Evolutionary conservation across 108 stramenopile species (phyloP), one percentile per base, ranked within the genome.

Genomic region (Skeletonema marinoi): DNA sequence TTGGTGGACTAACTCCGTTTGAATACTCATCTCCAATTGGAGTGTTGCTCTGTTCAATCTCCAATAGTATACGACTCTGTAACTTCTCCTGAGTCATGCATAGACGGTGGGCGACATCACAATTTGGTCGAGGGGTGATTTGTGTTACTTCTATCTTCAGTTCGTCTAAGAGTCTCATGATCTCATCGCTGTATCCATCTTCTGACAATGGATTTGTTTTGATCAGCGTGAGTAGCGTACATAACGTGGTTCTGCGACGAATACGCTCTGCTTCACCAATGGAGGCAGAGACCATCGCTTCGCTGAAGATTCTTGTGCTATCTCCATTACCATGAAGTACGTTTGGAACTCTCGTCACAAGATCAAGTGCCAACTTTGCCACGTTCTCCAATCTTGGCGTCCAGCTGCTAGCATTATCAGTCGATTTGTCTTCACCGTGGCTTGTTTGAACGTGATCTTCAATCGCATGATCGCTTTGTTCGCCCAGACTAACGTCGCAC

Each of bases 171-270:
- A 80, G 58, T 17, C 32, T 48, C n/a, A 41, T 62, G 8, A 80
- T 72, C 32, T 80, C 78, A 35, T 50, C 61, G 50, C n/a, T 73
- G 48, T 68, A 80, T 13, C 78, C 78, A 32, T 68, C 25, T n/a
- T 60, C 12, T 29, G 71, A 51, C 14, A 80, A 61, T n/a, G 78
- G 78, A 44, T 65, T 63, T 0, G 61, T 67, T 65, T 66, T 73
- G 2, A 80, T 68, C 60, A 73, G 36, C 0, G 12, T 16, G 1
- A 80, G 71, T 1, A 80, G 69, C 17, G 42, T 68, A 48, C 67
- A 59, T 0, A 80, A 41, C 31, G 44, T 12, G 1, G 35, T 73
- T 64, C 78, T 33, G 50, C 73, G 61, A 44, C 48, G 33, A 36
- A 21, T 46, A 14, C 72, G 36, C 0, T 68, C 62, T 6, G 58